Base-by-base conservation (phyloP, 202 grass and related monocot genomes). In the Panicum virgatum region DNA sequence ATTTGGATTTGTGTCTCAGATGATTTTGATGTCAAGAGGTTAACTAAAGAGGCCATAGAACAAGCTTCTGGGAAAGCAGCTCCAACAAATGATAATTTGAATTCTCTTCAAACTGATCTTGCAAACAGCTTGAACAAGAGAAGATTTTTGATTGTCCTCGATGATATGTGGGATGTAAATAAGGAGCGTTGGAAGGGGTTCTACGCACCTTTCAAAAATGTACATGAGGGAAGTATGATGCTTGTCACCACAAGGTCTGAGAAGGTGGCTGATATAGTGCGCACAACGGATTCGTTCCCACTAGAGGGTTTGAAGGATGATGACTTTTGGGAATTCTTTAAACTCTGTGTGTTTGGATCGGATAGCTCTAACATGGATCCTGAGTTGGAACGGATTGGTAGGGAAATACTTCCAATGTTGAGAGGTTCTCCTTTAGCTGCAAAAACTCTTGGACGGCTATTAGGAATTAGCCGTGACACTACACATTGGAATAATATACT, bases 351-450 rank as follows among this genome's bases (percentile, higher is more conserved):
- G 0, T 82, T 82, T 82, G 79, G 79, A 25, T 1, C n/a, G 12
- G 10, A 14, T 1, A 30, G 12, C 13, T 63, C 18, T 7, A 19
- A 50, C 26, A 30, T 1, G 11, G 15, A 66, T 27, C 30, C 76
- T 12, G 65, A 74, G 8, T 42, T 86, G 3, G 42, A 86, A 3
- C 0, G 0, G 1, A 86, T 86, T 81, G 76, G 38, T 43, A 80
- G 7, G 8, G 0, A 11, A 3, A 86, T 81, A 56, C 9, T 74
- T 11, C 67, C 25, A 9, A 82, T 45, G 38, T 46, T 62, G 56
- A 65, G n/a, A 3, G 75, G 75, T 8, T 78, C 60, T 53, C 62
- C 62, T n/a, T 43, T 84, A 5, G 84, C 30, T 18, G 83, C 75
- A 3, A 72, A 81, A 81, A 74, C 65, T 30, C 4, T 86, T 64